Evolutionary conservation across 352 stramenopile species (phyloP).

Genomic region (Phytophthora palmivora): DNA sequence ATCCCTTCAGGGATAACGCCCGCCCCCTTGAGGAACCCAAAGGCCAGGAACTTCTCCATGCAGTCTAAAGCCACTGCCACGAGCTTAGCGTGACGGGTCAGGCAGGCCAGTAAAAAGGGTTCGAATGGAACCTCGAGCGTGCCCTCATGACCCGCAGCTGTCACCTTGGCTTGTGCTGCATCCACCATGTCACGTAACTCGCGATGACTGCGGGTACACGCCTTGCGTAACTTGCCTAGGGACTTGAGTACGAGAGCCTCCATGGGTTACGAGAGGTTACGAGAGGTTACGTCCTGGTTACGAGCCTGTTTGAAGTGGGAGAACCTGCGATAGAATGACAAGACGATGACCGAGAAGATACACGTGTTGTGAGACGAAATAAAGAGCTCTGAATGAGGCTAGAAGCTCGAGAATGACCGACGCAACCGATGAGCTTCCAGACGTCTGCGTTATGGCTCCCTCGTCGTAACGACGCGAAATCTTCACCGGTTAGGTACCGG

Average conservation of each 20-base stretch:
- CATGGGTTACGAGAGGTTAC: slow-evolving; percentile 37
- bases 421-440: slow-evolving; percentile 6
- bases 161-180: slow-evolving; percentile 53
- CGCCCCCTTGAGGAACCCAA: slow-evolving; percentile 82
- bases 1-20: slow-evolving; percentile 68
- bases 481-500: slow-evolving; percentile 1
- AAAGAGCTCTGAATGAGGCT: neutral
- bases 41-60: slow-evolving; percentile 92
- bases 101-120: slow-evolving; percentile 74
- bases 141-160: slow-evolving; percentile 38
- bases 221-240: slow-evolving; percentile 81
- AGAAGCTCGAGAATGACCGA: neutral
- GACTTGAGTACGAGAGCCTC: slow-evolving; percentile 76
- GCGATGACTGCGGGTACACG: slow-evolving; percentile 72
- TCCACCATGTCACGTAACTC: slow-evolving; percentile 80
- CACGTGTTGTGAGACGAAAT: neutral
- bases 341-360: neutral
- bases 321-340: slow-evolving; percentile 3
- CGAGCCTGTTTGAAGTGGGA: neutral
- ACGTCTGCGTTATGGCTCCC: slow-evolving; percentile 3
- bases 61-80: slow-evolving; percentile 86
- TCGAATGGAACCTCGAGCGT: slow-evolving; percentile 68
- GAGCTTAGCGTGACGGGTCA: slow-evolving; percentile 81
- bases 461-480: slow-evolving; percentile 29
- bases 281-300: neutral